Base-by-base conservation (phyloP, 1,284 basidiomycete species). In the Sanghuangporus baumii region DNA sequence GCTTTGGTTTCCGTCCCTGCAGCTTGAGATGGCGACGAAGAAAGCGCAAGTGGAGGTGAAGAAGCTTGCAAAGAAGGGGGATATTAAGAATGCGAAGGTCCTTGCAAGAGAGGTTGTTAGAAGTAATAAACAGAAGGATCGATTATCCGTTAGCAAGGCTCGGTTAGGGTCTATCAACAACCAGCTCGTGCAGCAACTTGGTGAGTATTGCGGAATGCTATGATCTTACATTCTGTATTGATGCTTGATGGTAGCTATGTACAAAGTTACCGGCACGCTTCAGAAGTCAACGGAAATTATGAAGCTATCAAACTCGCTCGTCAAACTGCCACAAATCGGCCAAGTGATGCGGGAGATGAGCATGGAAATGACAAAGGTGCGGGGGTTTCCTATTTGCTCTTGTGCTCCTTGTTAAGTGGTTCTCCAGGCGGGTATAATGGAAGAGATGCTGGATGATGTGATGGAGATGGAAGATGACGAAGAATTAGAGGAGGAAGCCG, bases 271-370 rank as follows among this genome's bases (percentile, higher is more conserved):
- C 2, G 97, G 97, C 7, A 87, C 94, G 23, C 80, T 99, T 69
- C 95, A 98, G 77, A 98, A 96, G 76, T 96, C 94, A 9, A 96
- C 96, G 1, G 96, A 99, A 76, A 98, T 99, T 67, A 99, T 99
- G 96, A 99, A 93, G 77, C 81, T 96, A 38, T 96, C 96, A 3
- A 99, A 98, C 75, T 80, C 89, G 55, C 83, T 99, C 52, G 81
- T 99, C 70, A 95, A 89, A 72, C 80, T 99, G 40, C 97, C 97
- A 16, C 93, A 99, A 73, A 86, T 99, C 60, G 92, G 88, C 73
- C 89, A 88, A 67, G 84, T 87, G 0, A 99, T 99, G 97, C 85
- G 94, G 36, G 91, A 98, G 71, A 96, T 99, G 94, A 93, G 90
- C 70, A 93, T 95, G 86, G 96, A 99, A 75, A 98, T 99, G 95